A percentile compares a stretch with the other conserved stretches of the same genome.
Conservation (phyloP, 148 eudicot genomes). For the Mesembryanthemum crystallinum region DNA sequence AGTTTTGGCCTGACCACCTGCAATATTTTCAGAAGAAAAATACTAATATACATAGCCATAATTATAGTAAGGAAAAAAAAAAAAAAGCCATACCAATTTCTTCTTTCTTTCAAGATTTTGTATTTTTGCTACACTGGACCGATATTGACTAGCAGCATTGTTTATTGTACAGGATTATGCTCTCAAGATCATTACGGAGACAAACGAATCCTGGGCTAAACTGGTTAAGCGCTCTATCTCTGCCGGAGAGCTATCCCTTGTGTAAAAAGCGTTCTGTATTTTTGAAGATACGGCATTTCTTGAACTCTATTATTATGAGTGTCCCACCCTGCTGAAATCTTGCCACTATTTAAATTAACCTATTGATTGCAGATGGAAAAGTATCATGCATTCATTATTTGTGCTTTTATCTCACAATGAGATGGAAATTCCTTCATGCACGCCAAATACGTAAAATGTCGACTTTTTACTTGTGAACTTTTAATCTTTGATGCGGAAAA, state of each 20-base stretch:
- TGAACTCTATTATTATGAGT: conserved; percentile 22
- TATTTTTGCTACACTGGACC: neutral
- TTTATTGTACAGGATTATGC: conserved; percentile 71
- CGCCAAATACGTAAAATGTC: too few species aligned
- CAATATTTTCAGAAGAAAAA: neutral
- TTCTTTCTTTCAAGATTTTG: neutral
- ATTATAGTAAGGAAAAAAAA: too few species aligned
- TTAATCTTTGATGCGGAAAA: too few species aligned
- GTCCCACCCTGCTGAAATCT: conserved; percentile 1
- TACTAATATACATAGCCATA: neutral
- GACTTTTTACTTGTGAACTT: neutral
- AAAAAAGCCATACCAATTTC: neutral
- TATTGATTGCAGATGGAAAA: conserved; percentile 9
- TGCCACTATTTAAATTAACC: neutral
- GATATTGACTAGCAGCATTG: conserved; percentile 2
- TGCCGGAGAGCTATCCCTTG: conserved; percentile 89
- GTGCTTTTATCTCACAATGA: conserved; percentile 3
- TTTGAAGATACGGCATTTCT: conserved; percentile 4
- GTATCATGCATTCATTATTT: conserved; percentile 8
- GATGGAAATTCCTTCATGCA: neutral
- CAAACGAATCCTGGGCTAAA: conserved; percentile 93
- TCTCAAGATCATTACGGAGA: conserved; percentile 80
- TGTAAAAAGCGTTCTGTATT: conserved; percentile 26
- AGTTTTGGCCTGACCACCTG: neutral
- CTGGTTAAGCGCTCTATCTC: conserved; percentile 80